These are phyloP conservation scores for Talaromyces verruculosus DNA, from an alignment of 2,329 filamentous ascomycete species.

Conservation along the genomic window DNA sequence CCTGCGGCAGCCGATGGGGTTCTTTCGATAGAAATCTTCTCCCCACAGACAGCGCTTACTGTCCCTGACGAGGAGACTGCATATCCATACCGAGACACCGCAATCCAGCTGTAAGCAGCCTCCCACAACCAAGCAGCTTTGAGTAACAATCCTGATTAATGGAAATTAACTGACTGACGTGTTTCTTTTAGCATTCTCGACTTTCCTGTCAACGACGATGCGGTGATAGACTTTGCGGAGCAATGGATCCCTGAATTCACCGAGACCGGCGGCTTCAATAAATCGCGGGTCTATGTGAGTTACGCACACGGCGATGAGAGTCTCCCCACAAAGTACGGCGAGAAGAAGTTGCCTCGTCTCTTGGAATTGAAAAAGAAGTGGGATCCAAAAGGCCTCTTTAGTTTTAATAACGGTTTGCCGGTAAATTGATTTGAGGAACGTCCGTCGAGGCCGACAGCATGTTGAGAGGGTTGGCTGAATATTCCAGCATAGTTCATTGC, in stretches of 20 bases:
- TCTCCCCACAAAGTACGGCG: not conserved
- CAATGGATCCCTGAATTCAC: not conserved
- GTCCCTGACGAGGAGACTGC: not conserved
- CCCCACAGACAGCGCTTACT: not conserved
- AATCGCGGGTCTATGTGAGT: not conserved
- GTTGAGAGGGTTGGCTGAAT: not conserved
- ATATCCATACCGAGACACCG: not conserved
- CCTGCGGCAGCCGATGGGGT: not conserved
- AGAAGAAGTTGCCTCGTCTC: not conserved
- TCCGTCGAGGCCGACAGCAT: not conserved
- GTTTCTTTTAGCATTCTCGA: not conserved
- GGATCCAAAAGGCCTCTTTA: not conserved
- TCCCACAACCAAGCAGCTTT: not conserved
- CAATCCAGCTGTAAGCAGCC: not conserved
- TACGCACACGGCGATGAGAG: not conserved
- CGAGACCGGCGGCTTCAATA: not conserved
- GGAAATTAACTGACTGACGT: not conserved
- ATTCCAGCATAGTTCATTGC: not conserved
- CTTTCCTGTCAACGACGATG: not conserved
- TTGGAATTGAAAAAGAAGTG: not conserved
- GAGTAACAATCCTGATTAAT: not conserved
- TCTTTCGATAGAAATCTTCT: not conserved
- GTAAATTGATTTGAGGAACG: not conserved
- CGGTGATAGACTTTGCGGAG: not conserved
- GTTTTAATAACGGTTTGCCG: not conserved